These are phyloP conservation scores for Bryum argenteum DNA, from an alignment of 225 moss, liverwort and hornwort genomes.

Conservation along the genomic window DNA sequence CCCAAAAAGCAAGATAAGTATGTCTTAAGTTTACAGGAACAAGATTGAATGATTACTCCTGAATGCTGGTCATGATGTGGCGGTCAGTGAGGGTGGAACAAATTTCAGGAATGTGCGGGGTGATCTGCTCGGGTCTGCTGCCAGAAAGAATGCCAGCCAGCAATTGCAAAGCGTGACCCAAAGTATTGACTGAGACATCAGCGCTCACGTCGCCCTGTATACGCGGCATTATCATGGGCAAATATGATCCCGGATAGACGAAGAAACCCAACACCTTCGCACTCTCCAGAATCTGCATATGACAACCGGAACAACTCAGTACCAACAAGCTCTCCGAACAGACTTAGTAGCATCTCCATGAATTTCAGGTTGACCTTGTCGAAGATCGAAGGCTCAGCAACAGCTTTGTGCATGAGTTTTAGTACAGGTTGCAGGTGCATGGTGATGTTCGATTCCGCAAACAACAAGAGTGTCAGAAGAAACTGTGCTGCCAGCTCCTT, in stretches of 20 bases:
- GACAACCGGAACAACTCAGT: not conserved
- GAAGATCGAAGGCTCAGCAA: conserved; percentile 50
- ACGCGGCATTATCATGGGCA: conserved; percentile 71
- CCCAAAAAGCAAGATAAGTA: not conserved
- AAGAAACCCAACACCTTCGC: conserved; percentile 85
- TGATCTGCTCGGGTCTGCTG: conserved; percentile 52
- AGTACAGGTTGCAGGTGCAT: conserved; percentile 87
- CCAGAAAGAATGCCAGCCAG: conserved; percentile 71
- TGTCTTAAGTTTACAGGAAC: conserved; percentile 12
- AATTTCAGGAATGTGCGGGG: conserved; percentile 75
- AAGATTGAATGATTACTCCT: conserved; percentile 50
- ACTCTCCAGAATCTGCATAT: conserved; percentile 69
- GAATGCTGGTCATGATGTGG: conserved; percentile 86
- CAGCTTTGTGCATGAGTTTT: conserved; percentile 57
- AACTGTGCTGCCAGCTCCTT: conserved; percentile 78
- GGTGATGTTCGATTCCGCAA: conserved; percentile 82
- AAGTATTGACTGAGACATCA: conserved; percentile 67
- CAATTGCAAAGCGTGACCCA: conserved; percentile 77
- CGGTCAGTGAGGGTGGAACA: conserved; percentile 77
- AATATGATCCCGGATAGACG: conserved; percentile 67
- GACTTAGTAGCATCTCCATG: not conserved
- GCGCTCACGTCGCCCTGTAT: conserved; percentile 73
- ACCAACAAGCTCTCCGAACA: conserved; percentile 8
- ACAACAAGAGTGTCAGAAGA: conserved; percentile 71
- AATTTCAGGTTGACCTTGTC: conserved; percentile 44